Base-by-base conservation (phyloP, 2,329 filamentous ascomycete genomes). In the Cryphonectria parasitica region DNA sequence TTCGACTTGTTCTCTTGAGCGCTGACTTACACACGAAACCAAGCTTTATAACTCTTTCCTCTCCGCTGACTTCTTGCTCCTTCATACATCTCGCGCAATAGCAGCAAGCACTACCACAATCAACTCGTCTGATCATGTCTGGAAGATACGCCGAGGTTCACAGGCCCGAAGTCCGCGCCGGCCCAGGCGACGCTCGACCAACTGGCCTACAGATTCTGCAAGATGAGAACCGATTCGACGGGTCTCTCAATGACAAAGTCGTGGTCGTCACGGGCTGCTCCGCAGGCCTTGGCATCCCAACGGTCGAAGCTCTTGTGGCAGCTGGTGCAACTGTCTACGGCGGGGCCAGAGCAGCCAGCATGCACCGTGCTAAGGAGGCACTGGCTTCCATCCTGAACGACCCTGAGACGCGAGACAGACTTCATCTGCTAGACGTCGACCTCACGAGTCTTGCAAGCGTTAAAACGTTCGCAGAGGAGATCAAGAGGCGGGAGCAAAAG, bases 281-380 rank as follows among this genome's bases (percentile, higher is more conserved):
- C 3, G 78, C 80, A 10, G 83, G 76, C 69, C 82, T 84, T 31
- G 83, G 82, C 5, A 73, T 80, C 36, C 79, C 82, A 58, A 83
- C 82, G 2, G 82, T 78, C 5, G 77, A 77, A 19, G 83, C 83
- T 2, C 75, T 86, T 13, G 73, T 76, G 25, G 75, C 79, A 6
- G 83, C 84, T 0, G 84, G 84, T 17, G 82, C 82, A 22, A 81
- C 76, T 25, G 73, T 85, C 52, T 85, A 80, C 73, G 76, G 81
- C 36, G 82, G 82, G 5, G 83, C 78, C 4, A 79, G 84, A 15
- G 76, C 84, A 69, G 41, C 54, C 10, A 71, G 69, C 36, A 71
- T 83, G 1, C 71, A 75, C 7, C 84, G 84, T 73, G 81, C 80
- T 56, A 73, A 79, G 58, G 74, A 72, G 64, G 79, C 74, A 10